Evolutionary conservation across 2,329 filamentous ascomycete genomes (phyloP), one percentile per base, ranked within the genome.

Genomic region (Sporothrix globosa): DNA sequence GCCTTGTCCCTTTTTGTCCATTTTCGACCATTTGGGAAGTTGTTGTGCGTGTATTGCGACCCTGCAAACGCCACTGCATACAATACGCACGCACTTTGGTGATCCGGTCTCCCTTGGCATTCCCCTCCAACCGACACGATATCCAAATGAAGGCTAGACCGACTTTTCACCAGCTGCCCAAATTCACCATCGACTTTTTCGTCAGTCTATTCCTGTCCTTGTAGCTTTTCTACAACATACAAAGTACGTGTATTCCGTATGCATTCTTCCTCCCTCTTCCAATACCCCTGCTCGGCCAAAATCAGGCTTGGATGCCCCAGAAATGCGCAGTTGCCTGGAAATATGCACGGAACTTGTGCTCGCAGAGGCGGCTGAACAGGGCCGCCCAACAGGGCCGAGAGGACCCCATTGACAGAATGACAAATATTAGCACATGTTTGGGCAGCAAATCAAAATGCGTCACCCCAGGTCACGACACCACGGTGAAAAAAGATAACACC

Each of bases 271-370:
- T 24, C 11, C 61, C 10, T 30, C 44, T 14, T 13, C 13, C 39
- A 11, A 17, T 10, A 14, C 61, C 61, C 61, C 61, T 65, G 44
- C 44, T 65, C 61, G 13, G 13, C 61, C 61, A 21, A 48, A 60
- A 60, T 34, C 24, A 48, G 53, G 67, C 52, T 58, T 68, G 39
- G 24, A 50, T 50, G 7, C 41, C 34, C 11, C 44, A 48, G 10
- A 65, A 50, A n/a, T 34, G 46, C 46, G 44, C 41, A n/a, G 24
- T 30, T 65, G 61, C 30, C 19, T 48, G 39, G 52, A 48, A 58
- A 53, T 54, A 69, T 69, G 68, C 68, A 69, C 27, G 58, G 68
- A 65, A 54, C 68, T 54, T 69, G 68, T 69, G 68, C 34, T 69
- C 56, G 39, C 39, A 46, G n/a, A 13, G 34, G 41, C 41, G 41